Conservation (phyloP, 768 basidiomycete genomes). For the Artomyces pyxidatus region DNA sequence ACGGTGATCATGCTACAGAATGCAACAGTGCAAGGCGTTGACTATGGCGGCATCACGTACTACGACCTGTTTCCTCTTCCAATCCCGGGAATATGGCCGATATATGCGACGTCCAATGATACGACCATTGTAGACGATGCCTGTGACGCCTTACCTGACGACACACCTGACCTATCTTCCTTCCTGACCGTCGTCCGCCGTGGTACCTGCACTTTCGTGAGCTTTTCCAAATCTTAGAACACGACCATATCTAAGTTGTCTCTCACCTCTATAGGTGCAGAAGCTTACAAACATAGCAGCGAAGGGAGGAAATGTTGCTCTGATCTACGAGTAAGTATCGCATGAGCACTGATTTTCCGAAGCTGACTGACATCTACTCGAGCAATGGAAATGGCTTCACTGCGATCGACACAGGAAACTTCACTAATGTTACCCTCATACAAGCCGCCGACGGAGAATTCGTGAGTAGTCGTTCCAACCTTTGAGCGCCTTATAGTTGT, state of each 20-base stretch:
- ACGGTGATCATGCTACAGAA: constrained; percentile 50
- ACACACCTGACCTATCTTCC: constrained; percentile 43
- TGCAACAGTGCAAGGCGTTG: constrained; percentile 41
- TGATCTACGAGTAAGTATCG: constrained; percentile 47
- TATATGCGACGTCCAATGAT: constrained; percentile 54
- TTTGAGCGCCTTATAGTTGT: too few species aligned
- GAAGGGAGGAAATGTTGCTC: constrained; percentile 38
- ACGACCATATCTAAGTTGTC: neutral
- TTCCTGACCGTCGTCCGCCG: constrained; percentile 50
- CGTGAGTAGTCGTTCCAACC: constrained; percentile 23
- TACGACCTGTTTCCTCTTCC: constrained; percentile 41
- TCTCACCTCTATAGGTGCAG: constrained; percentile 24
- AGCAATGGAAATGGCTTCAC: constrained; percentile 44
- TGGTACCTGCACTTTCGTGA: constrained; percentile 50
- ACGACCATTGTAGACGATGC: constrained; percentile 47
- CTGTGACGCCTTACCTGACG: constrained; percentile 46
- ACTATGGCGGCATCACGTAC: constrained; percentile 45
- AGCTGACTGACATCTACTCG: neutral
- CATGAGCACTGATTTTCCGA: neutral
- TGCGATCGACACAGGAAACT: constrained; percentile 36
- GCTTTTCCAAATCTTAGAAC: constrained; percentile 8
- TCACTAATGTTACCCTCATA: constrained; percentile 38
- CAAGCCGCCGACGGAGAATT: constrained; percentile 48
- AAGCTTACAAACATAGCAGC: constrained; percentile 48
- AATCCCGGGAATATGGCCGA: constrained; percentile 36